A percentile compares a stretch with the other conserved stretches of the same genome.
Conservation (phyloP, 345 rosid species). For the Ricinus communis region DNA sequence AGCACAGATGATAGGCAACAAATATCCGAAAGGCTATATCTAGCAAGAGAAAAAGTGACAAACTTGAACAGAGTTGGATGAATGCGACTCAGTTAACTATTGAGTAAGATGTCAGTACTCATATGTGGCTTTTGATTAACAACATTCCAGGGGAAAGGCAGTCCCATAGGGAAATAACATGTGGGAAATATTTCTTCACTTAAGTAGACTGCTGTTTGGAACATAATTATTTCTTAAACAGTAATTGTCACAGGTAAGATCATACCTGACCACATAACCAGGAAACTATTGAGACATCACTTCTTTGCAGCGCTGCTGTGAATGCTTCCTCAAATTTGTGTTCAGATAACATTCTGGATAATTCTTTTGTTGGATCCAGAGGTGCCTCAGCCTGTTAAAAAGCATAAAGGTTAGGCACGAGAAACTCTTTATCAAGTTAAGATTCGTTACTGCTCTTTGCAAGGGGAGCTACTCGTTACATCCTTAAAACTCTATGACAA, state of each 20-base stretch:
- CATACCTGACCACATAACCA: constrained; percentile 95
- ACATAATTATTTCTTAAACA: neutral
- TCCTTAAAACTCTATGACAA: neutral
- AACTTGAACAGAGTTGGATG: neutral
- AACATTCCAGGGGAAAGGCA: neutral
- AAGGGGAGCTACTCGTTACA: neutral
- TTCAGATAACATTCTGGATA: constrained; percentile 66
- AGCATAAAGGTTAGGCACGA: too few relatives aligned
- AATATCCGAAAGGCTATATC: neutral
- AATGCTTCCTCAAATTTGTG: constrained; percentile 84
- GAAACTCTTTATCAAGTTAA: neutral
- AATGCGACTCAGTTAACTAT: neutral
- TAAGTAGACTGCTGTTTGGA: neutral
- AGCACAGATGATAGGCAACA: neutral
- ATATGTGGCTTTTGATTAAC: neutral
- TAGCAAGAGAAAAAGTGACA: neutral
- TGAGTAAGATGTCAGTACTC: neutral
- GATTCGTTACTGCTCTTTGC: neutral
- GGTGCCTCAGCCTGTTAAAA: constrained; percentile 53
- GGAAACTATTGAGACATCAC: constrained; percentile 73
- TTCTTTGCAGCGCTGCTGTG: constrained; percentile 70
- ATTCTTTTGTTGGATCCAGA: constrained; percentile 71
- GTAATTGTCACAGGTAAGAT: neutral
- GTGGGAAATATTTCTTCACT: neutral
- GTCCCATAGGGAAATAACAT: neutral